Percentiles rank a stretch among this genome's conserved stretches.
These are phyloP conservation scores for Coprinopsis sp. DNA, from an alignment of 768 basidiomycete genomes.

Conservation along the genomic window DNA sequence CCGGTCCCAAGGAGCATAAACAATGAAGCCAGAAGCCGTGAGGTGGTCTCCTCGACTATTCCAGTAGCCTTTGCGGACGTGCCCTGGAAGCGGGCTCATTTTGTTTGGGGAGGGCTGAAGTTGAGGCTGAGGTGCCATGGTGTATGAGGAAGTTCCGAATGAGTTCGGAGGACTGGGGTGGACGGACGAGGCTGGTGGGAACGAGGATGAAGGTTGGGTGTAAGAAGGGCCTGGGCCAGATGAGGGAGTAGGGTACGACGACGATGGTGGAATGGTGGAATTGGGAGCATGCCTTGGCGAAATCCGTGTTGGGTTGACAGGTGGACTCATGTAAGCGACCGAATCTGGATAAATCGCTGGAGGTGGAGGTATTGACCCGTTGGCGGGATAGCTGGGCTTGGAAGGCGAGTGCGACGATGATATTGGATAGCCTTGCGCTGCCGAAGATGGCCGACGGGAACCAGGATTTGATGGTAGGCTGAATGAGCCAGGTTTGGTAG, in stretches of 20 bases:
- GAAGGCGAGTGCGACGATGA: too few species aligned
- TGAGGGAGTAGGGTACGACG: not conserved
- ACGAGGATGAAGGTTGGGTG: conserved; percentile 1
- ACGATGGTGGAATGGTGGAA: conserved; percentile 8
- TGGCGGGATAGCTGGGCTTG: too few species aligned
- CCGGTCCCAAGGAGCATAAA: conserved; percentile 55
- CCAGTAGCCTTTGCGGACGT: conserved; percentile 59
- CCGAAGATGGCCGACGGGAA: too few species aligned
- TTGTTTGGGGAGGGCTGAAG: conserved; percentile 8
- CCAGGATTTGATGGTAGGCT: too few species aligned
- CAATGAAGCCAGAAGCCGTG: conserved; percentile 49
- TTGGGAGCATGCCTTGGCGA: conserved; percentile 10
- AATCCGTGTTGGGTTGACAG: conserved; percentile 18
- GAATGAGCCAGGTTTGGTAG: too few species aligned
- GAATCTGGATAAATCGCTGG: too few species aligned
- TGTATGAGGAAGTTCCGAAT: not conserved
- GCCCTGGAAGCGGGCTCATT: conserved; percentile 13
- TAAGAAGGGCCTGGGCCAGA: not conserved
- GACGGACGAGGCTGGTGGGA: conserved; percentile 25
- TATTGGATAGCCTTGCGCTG: too few species aligned
- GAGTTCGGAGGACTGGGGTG: conserved; percentile 4
- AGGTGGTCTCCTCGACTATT: conserved; percentile 74
- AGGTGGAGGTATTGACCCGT: too few species aligned
- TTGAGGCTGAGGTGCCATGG: not conserved
- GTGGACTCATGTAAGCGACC: too few species aligned